Evolutionary conservation across 2,329 filamentous ascomycete species (phyloP).

Genomic region (Blastomyces silverae): DNA sequence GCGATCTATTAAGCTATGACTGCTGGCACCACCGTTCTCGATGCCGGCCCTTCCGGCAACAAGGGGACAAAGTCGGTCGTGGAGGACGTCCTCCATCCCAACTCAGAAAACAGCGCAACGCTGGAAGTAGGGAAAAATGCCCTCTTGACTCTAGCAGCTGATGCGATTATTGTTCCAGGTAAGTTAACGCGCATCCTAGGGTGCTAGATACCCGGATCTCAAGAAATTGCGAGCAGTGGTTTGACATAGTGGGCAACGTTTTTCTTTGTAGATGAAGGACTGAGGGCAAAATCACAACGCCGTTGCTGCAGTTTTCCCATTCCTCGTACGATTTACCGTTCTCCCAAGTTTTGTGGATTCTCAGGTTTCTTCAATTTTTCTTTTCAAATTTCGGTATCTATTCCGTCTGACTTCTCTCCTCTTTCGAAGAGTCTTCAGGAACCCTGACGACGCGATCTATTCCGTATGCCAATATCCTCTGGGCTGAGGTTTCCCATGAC

Average conservation of each 20-base stretch:
- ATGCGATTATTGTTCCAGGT: constrained; percentile 56
- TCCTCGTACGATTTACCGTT: constrained; percentile 38
- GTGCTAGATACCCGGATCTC: neutral
- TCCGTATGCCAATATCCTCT: constrained; percentile 76
- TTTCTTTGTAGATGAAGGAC: constrained; percentile 45
- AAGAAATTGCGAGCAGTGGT: neutral
- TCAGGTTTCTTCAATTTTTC: neutral
- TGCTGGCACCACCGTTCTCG: constrained; percentile 10
- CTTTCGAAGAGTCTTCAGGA: constrained; percentile 22
- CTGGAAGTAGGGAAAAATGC: constrained; percentile 53
- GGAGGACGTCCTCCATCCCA: neutral
- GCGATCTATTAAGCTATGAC: constrained; percentile 10
- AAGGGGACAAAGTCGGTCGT: constrained; percentile 46
- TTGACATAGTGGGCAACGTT: neutral
- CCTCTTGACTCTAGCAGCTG: constrained; percentile 54
- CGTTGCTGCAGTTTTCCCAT: constrained; percentile 53
- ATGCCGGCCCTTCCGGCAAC: constrained; percentile 60
- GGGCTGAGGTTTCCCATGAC: constrained; percentile 59
- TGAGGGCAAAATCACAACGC: constrained; percentile 43
- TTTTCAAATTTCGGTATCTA: neutral
- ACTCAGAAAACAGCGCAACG: constrained; percentile 37
- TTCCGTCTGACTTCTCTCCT: neutral
- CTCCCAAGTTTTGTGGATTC: neutral
- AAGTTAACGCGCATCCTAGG: constrained; percentile 18
- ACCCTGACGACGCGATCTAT: constrained; percentile 52